Evolutionary conservation across 176 grass and related monocot genomes (phyloP).

Genomic region (Juncus inflexus): DNA sequence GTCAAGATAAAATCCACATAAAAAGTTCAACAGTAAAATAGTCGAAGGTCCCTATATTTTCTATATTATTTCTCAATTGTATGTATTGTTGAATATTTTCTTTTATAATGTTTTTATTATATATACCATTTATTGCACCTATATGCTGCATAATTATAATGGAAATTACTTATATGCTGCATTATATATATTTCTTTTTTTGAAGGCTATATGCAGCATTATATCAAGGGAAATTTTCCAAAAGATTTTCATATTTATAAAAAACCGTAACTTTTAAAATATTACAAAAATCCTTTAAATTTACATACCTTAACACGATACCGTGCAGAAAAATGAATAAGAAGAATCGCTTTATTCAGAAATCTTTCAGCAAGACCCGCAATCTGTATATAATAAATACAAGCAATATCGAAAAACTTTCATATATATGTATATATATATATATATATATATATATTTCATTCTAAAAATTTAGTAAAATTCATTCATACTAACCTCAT

Average conservation of each 20-base stretch:
- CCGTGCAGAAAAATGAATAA: conserved; percentile 86
- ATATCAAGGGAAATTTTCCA: too few species aligned
- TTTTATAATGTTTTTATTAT: too few species aligned
- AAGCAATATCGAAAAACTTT: neutral
- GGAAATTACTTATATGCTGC: too few species aligned
- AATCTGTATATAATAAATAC: conserved; percentile 54
- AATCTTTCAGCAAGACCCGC: conserved; percentile 46
- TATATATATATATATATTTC: too few species aligned
- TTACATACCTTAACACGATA: conserved; percentile 59
- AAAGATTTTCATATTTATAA: too few species aligned
- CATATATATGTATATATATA: neutral
- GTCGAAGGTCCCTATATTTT: neutral
- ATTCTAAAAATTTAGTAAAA: neutral
- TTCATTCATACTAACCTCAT: conserved; percentile 46
- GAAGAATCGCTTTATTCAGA: conserved; percentile 84
- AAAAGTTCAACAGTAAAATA: neutral
- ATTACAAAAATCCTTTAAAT: neutral
- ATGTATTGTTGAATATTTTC: too few species aligned
- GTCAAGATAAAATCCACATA: neutral
- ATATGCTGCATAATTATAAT: too few species aligned
- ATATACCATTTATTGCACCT: too few species aligned
- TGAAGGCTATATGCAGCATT: too few species aligned
- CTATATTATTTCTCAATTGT: too few species aligned
- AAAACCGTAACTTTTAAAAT: too few species aligned
- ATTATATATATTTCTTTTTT: too few species aligned